phyloP scores from a whole-genome alignment of 73 alveolate genomes.

The Paramecium tetraurelia region DNA sequence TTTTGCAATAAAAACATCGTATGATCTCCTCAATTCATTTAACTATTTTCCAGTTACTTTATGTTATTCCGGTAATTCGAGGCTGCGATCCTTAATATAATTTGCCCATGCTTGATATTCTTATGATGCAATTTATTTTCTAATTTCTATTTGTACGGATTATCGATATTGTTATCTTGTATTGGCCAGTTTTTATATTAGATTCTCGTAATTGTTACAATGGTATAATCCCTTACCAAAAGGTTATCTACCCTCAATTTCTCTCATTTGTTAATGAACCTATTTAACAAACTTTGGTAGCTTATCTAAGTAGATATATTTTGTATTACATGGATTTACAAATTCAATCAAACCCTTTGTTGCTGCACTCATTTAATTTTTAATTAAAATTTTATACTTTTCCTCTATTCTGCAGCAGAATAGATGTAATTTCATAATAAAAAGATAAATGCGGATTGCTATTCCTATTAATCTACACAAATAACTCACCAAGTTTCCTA shows the following conservation, averaged over 20 bases:
- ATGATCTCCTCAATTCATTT: constrained; percentile 17
- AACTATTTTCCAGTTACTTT: neutral
- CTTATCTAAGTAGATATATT: neutral
- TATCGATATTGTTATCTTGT: constrained; percentile 1
- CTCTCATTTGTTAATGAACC: constrained; percentile 2
- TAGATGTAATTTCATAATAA: constrained; percentile 35
- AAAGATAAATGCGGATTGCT: neutral
- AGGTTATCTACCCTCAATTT: constrained; percentile 34
- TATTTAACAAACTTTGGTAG: neutral
- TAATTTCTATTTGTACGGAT: neutral
- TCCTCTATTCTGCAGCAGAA: neutral
- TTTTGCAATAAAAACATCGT: neutral
- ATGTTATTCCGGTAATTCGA: constrained; percentile 9
- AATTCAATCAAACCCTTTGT: constrained; percentile 33
- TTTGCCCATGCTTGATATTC: constrained; percentile 10
- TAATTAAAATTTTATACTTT: neutral
- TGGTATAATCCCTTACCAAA: constrained; percentile 33
- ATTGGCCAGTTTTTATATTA: neutral
- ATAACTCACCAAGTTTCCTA: neutral
- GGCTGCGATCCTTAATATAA: neutral
- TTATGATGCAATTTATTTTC: constrained; percentile 14
- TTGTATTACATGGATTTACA: constrained; percentile 20
- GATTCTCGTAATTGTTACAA: neutral
- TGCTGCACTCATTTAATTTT: neutral
- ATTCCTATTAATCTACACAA: constrained; percentile 17